These are phyloP conservation scores for Syzygium oleosum DNA, from an alignment of 345 rosid species.

Conservation along the genomic window DNA sequence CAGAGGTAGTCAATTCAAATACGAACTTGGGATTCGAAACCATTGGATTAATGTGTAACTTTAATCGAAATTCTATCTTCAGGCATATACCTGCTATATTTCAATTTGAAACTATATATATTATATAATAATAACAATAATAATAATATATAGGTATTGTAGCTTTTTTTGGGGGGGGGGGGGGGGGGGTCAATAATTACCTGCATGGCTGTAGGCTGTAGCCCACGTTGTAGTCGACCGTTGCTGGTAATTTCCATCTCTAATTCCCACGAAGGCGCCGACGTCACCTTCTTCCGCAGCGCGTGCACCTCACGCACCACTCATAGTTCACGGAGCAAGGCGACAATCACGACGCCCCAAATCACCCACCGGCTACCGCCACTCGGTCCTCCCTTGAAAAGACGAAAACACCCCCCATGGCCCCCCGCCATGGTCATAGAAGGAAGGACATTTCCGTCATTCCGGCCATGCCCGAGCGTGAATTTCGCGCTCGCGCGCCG, in stretches of 20 bases:
- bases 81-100: background rate
- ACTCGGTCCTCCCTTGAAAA: background rate
- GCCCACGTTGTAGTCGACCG: background rate
- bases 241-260: background rate
- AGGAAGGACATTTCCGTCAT: background rate
- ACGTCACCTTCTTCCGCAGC: background rate
- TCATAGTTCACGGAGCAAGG: background rate
- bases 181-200: background rate
- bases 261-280: background rate
- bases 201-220: background rate
- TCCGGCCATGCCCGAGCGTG: background rate
- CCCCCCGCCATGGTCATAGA: rapidly evolving
- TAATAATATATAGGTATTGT: too few species aligned
- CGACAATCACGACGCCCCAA: background rate
- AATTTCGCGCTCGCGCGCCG: background rate
- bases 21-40: background rate
- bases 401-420: background rate
- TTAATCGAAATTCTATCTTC: background rate
- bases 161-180: too few species aligned
- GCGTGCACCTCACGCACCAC: background rate
- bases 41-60: background rate
- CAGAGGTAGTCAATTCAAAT: background rate
- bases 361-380: background rate
- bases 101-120: background rate
- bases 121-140: too few species aligned